Conservation (phyloP, 345 rosid genomes). For the Camelina sativa region DNA sequence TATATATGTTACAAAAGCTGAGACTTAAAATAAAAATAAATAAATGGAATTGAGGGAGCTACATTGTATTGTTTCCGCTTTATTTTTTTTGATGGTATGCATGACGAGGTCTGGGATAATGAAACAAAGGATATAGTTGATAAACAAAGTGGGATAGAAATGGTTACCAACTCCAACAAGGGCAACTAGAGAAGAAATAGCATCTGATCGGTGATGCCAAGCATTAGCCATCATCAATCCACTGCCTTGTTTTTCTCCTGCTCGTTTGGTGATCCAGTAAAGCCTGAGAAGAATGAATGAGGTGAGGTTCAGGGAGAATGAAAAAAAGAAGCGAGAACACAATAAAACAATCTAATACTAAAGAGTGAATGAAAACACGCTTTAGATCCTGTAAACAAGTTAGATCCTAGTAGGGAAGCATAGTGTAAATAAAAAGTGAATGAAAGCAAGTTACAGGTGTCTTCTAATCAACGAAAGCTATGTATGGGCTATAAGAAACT, state of each 20-base stretch:
- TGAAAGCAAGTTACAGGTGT: neutral
- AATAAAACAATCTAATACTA: too few relatives aligned
- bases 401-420: neutral
- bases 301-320: slow-evolving; percentile 3
- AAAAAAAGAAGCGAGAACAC: neutral
- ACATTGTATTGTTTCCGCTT: slow-evolving; percentile 3
- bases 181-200: slow-evolving; percentile 88
- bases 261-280: slow-evolving; percentile 90
- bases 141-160: neutral
- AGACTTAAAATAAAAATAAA: neutral
- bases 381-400: too few relatives aligned
- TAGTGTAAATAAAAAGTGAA: neutral
- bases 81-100: neutral
- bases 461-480: neutral
- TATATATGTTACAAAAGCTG: neutral
- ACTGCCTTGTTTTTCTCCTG: slow-evolving; percentile 87
- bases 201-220: slow-evolving; percentile 99
- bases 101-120: slow-evolving; percentile 5
- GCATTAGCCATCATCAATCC: slow-evolving; percentile 98
- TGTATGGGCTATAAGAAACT: neutral
- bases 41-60: neutral
- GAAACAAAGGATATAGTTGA: neutral
- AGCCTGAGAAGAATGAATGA: slow-evolving; percentile 53
- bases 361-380: too few relatives aligned
- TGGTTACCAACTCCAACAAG: slow-evolving; percentile 84